Evolutionary conservation across 768 basidiomycete genomes (phyloP), one percentile per base, ranked within the genome.

Genomic region (Sistotremastrum niveocremeum): DNA sequence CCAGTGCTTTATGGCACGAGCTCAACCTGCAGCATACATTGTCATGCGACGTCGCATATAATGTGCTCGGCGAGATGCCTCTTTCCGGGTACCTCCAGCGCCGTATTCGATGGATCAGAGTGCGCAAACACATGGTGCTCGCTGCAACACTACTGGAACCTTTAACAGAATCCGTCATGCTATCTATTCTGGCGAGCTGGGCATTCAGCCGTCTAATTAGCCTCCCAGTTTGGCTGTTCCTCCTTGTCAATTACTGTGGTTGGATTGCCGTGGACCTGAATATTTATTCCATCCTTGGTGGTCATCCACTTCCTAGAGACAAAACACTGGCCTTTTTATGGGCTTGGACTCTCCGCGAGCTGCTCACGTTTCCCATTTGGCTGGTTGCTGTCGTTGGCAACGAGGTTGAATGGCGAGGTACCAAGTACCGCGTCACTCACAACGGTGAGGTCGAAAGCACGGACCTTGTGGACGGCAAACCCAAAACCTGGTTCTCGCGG

Each of bases 51-150:
- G 79, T 94, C 45, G 93, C 84, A 1, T 74, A 78, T 39, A 95
- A 98, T 56, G 78, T 81, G 6, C 77, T 98, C 39, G 93, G 90
- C 12, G 79, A 80, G 52, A 91, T 99, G 84, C 68, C 80, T 2
- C 67, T 98, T 44, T 63, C 62, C 33, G 89, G 84, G 56, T 99
- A 95, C 63, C 69, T 97, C 48, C 77, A 77, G 71, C 74, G 95
- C 34, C 79, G 95, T 31, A 79, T 90, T 12, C 81, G 95, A 2
- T 99, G 95, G 95, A 89, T 99, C 56, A 79, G 95, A 39, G 94
- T 98, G 33, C 77, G 95, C 44, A 97, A 93, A 61, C 80, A 79
- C 56, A 98, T 98, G 90, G 83, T 87, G 6, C 60, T 87, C 37
- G 69, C 74, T 6, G 93, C 91, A 11, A 97, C 91, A 1, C 46